Evolutionary conservation across 257 asterid species (phyloP).

Genomic region (Hygrophila difformis): DNA sequence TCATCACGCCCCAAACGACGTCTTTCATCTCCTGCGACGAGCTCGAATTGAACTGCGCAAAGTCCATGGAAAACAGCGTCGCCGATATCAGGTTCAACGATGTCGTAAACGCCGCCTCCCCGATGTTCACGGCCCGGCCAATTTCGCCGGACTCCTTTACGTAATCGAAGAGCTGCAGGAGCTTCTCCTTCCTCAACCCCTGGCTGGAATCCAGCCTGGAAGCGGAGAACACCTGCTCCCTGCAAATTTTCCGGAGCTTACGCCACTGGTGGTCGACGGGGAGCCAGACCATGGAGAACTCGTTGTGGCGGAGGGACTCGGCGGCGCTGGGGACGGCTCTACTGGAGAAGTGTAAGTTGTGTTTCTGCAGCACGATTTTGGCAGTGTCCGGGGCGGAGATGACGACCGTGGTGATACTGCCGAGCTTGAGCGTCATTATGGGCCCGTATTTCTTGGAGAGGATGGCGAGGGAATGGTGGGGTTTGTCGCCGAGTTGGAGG

Average conservation of each 20-base stretch:
- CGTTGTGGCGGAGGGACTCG: constrained; percentile 6
- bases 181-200: constrained; percentile 17
- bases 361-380: constrained; percentile 16
- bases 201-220: constrained; percentile 17
- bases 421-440: constrained; percentile 22
- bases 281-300: constrained; percentile 15
- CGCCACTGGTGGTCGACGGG: constrained; percentile 21
- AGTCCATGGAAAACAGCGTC: constrained; percentile 38
- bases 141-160: constrained; percentile 14
- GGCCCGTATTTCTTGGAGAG: constrained; percentile 24
- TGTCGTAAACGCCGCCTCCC: constrained; percentile 22
- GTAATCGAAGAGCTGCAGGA: constrained; percentile 19
- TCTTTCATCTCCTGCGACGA: constrained; percentile 36
- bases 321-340: constrained; percentile 11
- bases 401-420: constrained; percentile 17
- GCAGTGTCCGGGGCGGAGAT: constrained; percentile 22
- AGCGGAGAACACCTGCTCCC: constrained; percentile 24
- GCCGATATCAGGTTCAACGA: constrained; percentile 31
- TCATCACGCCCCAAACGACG: constrained; percentile 25
- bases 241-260: constrained; percentile 22
- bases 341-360: constrained; percentile 17
- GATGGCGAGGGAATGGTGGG: constrained; percentile 24
- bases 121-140: constrained; percentile 25
- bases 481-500: constrained; percentile 16
- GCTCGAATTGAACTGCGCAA: constrained; percentile 27